Conservation (phyloP, 2,329 filamentous ascomycete genomes). For the Fusarium begoniae region DNA sequence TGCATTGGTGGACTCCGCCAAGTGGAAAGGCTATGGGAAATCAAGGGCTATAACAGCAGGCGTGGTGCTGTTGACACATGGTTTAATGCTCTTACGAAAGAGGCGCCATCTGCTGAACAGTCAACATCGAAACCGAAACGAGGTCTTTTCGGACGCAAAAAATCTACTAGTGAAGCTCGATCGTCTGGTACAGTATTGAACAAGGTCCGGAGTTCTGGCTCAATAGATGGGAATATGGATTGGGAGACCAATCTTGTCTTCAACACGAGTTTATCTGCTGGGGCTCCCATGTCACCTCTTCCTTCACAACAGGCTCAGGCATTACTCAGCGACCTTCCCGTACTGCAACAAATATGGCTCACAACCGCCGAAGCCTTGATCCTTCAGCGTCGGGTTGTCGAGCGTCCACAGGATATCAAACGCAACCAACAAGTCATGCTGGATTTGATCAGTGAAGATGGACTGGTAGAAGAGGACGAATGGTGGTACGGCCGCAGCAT, state of each 20-base stretch:
- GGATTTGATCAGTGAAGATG: conserved; percentile 71
- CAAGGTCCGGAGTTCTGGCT: conserved; percentile 43
- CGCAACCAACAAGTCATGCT: conserved; percentile 70
- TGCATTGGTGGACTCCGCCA: conserved; percentile 70
- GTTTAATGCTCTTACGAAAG: conserved; percentile 63
- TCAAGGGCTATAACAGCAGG: conserved; percentile 70
- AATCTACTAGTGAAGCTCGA: conserved; percentile 53
- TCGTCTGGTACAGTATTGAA: conserved; percentile 40
- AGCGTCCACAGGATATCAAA: conserved; percentile 67
- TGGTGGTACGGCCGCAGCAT: conserved; percentile 68
- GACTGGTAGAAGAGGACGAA: conserved; percentile 66
- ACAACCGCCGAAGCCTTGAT: conserved; percentile 70
- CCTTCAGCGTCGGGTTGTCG: conserved; percentile 66
- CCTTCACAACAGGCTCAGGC: conserved; percentile 59
- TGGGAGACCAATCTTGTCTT: conserved; percentile 59
- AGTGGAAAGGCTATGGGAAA: conserved; percentile 72
- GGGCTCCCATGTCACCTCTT: conserved; percentile 69
- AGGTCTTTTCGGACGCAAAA: conserved; percentile 67
- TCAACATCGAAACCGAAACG: conserved; percentile 60
- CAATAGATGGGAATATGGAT: conserved; percentile 45
- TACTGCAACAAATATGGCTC: conserved; percentile 69
- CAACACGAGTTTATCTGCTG: conserved; percentile 66
- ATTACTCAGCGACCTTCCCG: conserved; percentile 64
- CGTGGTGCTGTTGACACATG: conserved; percentile 68
- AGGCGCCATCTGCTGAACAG: conserved; percentile 47